phyloP scores from a whole-genome alignment of 1,284 basidiomycete genomes.

The Lentinus polychrous region DNA sequence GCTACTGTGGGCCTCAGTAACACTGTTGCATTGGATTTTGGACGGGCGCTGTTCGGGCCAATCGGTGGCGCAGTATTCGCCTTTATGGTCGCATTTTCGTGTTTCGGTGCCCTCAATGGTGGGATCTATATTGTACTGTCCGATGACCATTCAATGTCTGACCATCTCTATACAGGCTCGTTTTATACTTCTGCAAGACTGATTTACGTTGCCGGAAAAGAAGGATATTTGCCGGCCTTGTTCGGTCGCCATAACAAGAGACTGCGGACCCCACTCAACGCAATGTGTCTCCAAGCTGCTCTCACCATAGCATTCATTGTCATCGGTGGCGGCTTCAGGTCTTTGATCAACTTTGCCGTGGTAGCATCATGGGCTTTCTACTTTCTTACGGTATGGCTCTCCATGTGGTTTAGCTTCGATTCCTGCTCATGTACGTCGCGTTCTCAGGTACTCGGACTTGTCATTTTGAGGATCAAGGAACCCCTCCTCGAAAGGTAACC shows the following conservation, averaged over 20 bases:
- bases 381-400: conserved; percentile 69
- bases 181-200: conserved; percentile 82
- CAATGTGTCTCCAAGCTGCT: conserved; percentile 68
- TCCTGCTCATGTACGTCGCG: conserved; percentile 2
- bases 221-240: conserved; percentile 79
- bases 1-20: conserved; percentile 71
- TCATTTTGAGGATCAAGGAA: conserved; percentile 88
- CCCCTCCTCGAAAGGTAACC: conserved; percentile 79
- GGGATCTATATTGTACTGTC: conserved; percentile 11
- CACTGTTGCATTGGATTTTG: conserved; percentile 94
- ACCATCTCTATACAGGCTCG: conserved; percentile 38
- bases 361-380: conserved; percentile 90
- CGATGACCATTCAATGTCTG: neutral
- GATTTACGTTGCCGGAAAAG: conserved; percentile 84
- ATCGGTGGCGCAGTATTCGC: conserved; percentile 86
- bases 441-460: conserved; percentile 72
- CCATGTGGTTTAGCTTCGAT: neutral
- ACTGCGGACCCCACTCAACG: conserved; percentile 81
- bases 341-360: conserved; percentile 83
- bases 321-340: conserved; percentile 83
- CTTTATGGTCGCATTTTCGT: conserved; percentile 87
- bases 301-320: conserved; percentile 76
- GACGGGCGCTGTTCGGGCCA: conserved; percentile 78
- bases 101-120: conserved; percentile 90
- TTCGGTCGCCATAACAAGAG: conserved; percentile 73